phyloP scores from a whole-genome alignment of 768 basidiomycete species.

The Pleurotus giganteus region DNA sequence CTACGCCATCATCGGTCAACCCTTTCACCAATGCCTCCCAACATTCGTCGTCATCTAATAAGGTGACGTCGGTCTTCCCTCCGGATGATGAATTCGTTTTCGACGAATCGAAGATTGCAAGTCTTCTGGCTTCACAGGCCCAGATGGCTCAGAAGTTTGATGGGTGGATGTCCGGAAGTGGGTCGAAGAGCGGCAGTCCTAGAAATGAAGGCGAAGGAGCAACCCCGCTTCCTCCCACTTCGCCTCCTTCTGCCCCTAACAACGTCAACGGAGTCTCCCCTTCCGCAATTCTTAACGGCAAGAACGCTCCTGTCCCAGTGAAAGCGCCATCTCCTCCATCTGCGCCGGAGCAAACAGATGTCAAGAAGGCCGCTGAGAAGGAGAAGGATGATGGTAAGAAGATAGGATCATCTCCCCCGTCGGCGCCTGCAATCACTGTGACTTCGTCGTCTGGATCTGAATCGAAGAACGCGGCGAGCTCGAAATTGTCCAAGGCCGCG shows the following conservation, averaged over 20 bases:
- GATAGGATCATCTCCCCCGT: background rate
- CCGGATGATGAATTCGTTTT: background rate
- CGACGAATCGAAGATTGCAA: constrained; percentile 6
- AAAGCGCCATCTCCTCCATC: background rate
- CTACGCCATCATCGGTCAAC: background rate
- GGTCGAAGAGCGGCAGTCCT: constrained; percentile 3
- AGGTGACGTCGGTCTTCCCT: background rate
- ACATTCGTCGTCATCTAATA: background rate
- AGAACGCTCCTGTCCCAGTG: background rate
- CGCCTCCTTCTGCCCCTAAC: background rate
- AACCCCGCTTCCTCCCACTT: background rate
- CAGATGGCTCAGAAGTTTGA: constrained; percentile 9
- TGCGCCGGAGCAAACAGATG: background rate
- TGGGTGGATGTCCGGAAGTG: background rate
- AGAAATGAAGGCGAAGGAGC: background rate
- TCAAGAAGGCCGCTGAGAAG: background rate
- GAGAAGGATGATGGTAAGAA: background rate
- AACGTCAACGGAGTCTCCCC: background rate
- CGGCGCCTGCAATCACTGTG: background rate
- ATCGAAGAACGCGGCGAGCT: background rate
- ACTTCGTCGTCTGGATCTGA: background rate
- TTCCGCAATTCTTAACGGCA: background rate
- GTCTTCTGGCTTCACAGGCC: constrained; percentile 1
- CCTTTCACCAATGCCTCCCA: background rate
- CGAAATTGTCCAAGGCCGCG: background rate